Percentiles rank a stretch among this genome's conserved stretches.
phyloP scores from a whole-genome alignment of 2,329 filamentous ascomycete genomes.

The Fusarium coffeatum region DNA sequence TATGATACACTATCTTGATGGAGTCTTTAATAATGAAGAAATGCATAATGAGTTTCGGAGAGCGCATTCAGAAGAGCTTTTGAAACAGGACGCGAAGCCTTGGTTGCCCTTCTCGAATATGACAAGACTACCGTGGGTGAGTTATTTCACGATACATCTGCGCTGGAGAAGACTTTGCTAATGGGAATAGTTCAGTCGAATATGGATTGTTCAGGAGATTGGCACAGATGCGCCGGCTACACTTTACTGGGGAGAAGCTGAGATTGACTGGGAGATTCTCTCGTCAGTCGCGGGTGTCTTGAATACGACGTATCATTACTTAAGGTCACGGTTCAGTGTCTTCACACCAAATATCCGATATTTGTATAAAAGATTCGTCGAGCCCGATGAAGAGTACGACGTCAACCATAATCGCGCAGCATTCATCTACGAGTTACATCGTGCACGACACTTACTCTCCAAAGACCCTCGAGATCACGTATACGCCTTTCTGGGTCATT shows the following conservation, averaged over 20 bases:
- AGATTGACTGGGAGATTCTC: slow-evolving; percentile 50
- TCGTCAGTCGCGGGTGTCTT: slow-evolving; percentile 49
- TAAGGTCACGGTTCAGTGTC: slow-evolving; percentile 47
- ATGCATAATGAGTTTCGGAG: slow-evolving; percentile 46
- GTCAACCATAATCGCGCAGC: slow-evolving; percentile 49
- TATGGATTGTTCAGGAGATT: slow-evolving; percentile 55
- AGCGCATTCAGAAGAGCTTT: slow-evolving; percentile 48
- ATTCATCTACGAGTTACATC: slow-evolving; percentile 53
- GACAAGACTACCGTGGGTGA: slow-evolving; percentile 50
- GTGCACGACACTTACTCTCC: slow-evolving; percentile 49
- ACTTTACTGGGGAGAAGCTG: slow-evolving; percentile 51
- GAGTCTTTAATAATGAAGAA: slow-evolving; percentile 48
- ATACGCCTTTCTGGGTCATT: slow-evolving; percentile 53
- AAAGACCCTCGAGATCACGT: slow-evolving; percentile 52
- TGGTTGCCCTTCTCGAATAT: slow-evolving; percentile 51
- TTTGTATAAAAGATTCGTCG: slow-evolving; percentile 50
- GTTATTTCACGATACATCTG: slow-evolving; percentile 12
- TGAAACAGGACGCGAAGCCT: slow-evolving; percentile 42
- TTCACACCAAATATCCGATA: slow-evolving; percentile 52
- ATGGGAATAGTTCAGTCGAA: slow-evolving; percentile 48
- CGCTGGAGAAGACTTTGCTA: neutral
- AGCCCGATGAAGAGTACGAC: slow-evolving; percentile 46
- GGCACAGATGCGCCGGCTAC: slow-evolving; percentile 50
- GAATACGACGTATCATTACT: slow-evolving; percentile 50
- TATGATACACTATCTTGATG: slow-evolving; percentile 46